phyloP scores from a whole-genome alignment of 768 basidiomycete genomes.

The Lactarius trivialis region DNA sequence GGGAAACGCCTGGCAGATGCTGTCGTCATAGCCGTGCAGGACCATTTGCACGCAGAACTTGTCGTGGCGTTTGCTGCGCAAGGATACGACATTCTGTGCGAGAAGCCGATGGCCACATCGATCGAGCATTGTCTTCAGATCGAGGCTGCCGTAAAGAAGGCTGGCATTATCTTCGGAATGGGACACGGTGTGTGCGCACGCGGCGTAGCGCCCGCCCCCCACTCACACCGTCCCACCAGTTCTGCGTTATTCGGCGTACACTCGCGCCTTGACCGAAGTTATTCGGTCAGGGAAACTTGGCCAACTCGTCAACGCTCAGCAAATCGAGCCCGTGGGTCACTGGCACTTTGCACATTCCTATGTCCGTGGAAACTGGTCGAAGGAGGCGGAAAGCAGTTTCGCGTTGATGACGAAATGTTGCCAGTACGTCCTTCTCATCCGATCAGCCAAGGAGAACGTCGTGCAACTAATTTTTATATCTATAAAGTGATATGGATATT shows the following conservation, averaged over 20 bases:
- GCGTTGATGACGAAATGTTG: slow-evolving; percentile 86
- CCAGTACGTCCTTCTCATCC: slow-evolving; percentile 50
- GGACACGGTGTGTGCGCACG: slow-evolving; percentile 58
- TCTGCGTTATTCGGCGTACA: slow-evolving; percentile 83
- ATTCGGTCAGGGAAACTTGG: slow-evolving; percentile 68
- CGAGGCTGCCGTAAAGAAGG: slow-evolving; percentile 60
- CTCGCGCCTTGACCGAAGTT: slow-evolving; percentile 57
- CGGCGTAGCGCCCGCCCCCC: background rate
- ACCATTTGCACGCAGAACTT: slow-evolving; percentile 70
- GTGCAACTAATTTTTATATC: slow-evolving; percentile 1
- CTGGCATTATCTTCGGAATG: slow-evolving; percentile 75
- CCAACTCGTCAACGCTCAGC: slow-evolving; percentile 73
- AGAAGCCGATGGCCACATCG: slow-evolving; percentile 86
- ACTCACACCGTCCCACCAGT: slow-evolving; percentile 45
- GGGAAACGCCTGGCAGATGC: slow-evolving; percentile 78
- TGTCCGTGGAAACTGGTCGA: slow-evolving; percentile 78
- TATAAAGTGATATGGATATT: slow-evolving; percentile 87
- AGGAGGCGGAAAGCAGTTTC: slow-evolving; percentile 64
- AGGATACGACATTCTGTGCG: slow-evolving; percentile 85
- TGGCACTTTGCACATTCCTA: slow-evolving; percentile 89
- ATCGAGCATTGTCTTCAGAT: slow-evolving; percentile 69
- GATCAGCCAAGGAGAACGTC: background rate
- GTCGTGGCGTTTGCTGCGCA: slow-evolving; percentile 68
- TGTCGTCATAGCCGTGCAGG: slow-evolving; percentile 74
- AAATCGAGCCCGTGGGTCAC: slow-evolving; percentile 81